Conservation (phyloP, 164 flowering plant genomes). For the Chimonanthus salicifolius region DNA sequence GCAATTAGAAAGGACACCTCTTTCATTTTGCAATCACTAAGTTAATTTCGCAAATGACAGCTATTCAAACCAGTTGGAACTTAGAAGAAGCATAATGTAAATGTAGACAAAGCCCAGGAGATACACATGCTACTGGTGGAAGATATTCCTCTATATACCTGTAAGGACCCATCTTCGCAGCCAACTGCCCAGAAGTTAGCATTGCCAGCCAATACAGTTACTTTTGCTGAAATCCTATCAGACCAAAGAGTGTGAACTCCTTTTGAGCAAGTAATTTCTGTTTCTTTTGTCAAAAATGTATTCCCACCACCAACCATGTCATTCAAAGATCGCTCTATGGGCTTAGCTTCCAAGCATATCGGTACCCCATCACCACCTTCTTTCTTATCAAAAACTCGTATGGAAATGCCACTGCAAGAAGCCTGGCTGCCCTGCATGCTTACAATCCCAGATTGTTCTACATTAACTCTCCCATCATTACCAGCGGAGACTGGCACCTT, state of each 20-base stretch:
- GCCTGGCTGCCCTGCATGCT: conserved; percentile 31
- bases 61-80: background rate
- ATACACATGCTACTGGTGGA: background rate
- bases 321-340: conserved; percentile 66
- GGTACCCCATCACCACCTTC: conserved; percentile 53
- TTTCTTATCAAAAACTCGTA: conserved; percentile 75
- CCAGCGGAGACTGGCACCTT: conserved; percentile 51
- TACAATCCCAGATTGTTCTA: conserved; percentile 44
- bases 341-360: conserved; percentile 77
- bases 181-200: conserved; percentile 98
- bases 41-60: background rate
- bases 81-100: background rate
- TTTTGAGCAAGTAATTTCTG: conserved; percentile 70
- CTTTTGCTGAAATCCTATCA: conserved; percentile 79
- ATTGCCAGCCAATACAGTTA: conserved; percentile 94
- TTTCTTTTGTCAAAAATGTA: conserved; percentile 58
- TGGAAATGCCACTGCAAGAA: conserved; percentile 38
- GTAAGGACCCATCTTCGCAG: conserved; percentile 91
- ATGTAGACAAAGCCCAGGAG: no score
- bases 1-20: no score
- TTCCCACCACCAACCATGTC: conserved; percentile 66
- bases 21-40: no score
- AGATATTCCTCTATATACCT: conserved; percentile 37
- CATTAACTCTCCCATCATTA: conserved; percentile 42
- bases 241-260: conserved; percentile 78